Evolutionary conservation across 2,329 filamentous ascomycete genomes (phyloP).

Genomic region (Pochonia chlamydosporia): DNA sequence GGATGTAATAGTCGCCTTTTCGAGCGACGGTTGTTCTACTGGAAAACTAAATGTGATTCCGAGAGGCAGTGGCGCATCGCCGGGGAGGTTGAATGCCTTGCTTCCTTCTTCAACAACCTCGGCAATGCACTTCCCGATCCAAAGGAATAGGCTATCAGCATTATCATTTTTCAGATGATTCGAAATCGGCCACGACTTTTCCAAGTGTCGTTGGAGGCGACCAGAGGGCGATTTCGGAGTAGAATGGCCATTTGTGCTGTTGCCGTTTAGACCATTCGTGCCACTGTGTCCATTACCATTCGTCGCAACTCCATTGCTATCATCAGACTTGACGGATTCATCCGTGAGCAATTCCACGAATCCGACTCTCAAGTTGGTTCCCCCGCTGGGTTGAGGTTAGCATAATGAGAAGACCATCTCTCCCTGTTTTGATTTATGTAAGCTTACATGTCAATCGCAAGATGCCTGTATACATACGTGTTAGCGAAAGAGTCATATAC

Average conservation of each 20-base stretch:
- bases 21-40: constrained; percentile 58
- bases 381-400: constrained; percentile 42
- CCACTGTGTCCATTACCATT: background rate
- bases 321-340: constrained; percentile 11
- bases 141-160: constrained; percentile 69
- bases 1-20: constrained; percentile 56
- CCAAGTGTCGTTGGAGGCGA: constrained; percentile 53
- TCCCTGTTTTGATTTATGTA: constrained; percentile 9
- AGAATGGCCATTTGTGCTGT: background rate
- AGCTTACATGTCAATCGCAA: constrained; percentile 61
- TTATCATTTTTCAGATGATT: constrained; percentile 70
- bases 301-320: background rate
- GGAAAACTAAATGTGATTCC: constrained; percentile 69
- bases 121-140: constrained; percentile 74
- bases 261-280: constrained; percentile 9
- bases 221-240: constrained; percentile 5
- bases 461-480: constrained; percentile 36
- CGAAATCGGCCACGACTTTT: constrained; percentile 68
- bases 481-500: constrained; percentile 5
- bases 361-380: constrained; percentile 62
- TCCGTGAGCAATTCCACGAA: constrained; percentile 55
- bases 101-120: constrained; percentile 60
- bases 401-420: constrained; percentile 19
- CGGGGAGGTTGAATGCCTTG: constrained; percentile 33
- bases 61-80: constrained; percentile 46